phyloP scores from a whole-genome alignment of 148 eudicot species.

The Rhododendron henanense region DNA sequence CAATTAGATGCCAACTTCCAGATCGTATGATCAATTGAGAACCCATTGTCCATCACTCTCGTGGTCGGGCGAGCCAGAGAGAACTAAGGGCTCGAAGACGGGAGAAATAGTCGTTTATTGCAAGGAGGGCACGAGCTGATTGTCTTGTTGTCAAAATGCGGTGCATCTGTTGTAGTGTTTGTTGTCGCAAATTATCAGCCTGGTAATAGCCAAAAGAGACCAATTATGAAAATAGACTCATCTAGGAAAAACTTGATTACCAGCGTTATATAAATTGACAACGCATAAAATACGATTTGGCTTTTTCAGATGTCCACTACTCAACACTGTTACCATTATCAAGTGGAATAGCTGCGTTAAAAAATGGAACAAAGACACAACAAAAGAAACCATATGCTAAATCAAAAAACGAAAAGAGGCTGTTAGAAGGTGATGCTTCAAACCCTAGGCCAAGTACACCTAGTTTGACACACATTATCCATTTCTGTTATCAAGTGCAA shows the following conservation, averaged over 20 bases:
- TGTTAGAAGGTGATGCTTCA: neutral
- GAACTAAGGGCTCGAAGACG: conserved; percentile 91
- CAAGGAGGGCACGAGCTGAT: conserved; percentile 88
- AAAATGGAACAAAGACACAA: neutral
- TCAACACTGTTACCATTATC: neutral
- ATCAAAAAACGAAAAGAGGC: neutral
- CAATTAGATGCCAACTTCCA: neutral
- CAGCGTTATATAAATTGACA: neutral
- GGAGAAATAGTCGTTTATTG: conserved; percentile 78
- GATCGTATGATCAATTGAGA: neutral
- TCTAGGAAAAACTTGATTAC: neutral
- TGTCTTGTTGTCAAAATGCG: conserved; percentile 78
- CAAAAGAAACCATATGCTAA: neutral
- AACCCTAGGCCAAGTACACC: neutral
- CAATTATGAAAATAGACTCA: neutral
- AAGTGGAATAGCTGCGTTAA: neutral
- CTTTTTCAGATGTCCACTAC: neutral
- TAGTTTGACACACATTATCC: neutral
- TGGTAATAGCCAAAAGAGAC: conserved; percentile 21
- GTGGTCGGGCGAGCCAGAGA: conserved; percentile 92
- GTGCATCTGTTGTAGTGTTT: conserved; percentile 90
- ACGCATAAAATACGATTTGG: neutral
- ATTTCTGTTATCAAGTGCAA: neutral
- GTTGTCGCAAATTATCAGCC: conserved; percentile 90
- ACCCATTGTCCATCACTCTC: conserved; percentile 34